A percentile compares a stretch with the other conserved stretches of the same genome.
phyloP scores from a whole-genome alignment of 148 eudicot species.

The Salicornia ramosissima region DNA sequence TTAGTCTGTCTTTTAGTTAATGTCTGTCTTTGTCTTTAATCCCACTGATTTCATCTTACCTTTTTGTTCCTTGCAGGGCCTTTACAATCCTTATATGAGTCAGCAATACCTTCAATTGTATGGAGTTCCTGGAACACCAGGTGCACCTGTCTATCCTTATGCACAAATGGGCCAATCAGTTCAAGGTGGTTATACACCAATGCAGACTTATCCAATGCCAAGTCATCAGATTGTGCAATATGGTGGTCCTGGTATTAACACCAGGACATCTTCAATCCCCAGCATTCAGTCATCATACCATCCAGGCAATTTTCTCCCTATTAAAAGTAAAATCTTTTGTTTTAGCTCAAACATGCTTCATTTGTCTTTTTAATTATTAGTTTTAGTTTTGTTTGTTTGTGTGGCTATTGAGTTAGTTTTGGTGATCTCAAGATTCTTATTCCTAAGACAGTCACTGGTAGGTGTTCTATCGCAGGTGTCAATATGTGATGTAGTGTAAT shows the following conservation, averaged over 20 bases:
- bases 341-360: conserved; percentile 10
- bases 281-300: conserved; percentile 66
- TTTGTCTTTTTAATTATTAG: background rate
- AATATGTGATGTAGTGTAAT: background rate
- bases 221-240: conserved; percentile 72
- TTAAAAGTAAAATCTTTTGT: conserved; percentile 28
- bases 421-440: background rate
- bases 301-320: conserved; percentile 49
- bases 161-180: conserved; percentile 65
- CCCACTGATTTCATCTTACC: conserved; percentile 3
- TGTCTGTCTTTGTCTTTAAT: background rate
- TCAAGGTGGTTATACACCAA: conserved; percentile 50
- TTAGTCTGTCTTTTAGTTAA: background rate
- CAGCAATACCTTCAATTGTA: conserved; percentile 86
- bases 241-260: conserved; percentile 60
- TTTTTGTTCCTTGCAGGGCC: conserved; percentile 52
- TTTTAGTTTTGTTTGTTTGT: background rate
- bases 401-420: background rate
- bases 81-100: conserved; percentile 67
- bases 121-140: conserved; percentile 78
- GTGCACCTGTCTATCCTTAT: conserved; percentile 67
- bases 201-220: conserved; percentile 71
- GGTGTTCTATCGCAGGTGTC: background rate
- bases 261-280: conserved; percentile 59
- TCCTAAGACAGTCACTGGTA: background rate